phyloP scores from a whole-genome alignment of 176 grass and related monocot genomes.

The Elaeis guineensis region DNA sequence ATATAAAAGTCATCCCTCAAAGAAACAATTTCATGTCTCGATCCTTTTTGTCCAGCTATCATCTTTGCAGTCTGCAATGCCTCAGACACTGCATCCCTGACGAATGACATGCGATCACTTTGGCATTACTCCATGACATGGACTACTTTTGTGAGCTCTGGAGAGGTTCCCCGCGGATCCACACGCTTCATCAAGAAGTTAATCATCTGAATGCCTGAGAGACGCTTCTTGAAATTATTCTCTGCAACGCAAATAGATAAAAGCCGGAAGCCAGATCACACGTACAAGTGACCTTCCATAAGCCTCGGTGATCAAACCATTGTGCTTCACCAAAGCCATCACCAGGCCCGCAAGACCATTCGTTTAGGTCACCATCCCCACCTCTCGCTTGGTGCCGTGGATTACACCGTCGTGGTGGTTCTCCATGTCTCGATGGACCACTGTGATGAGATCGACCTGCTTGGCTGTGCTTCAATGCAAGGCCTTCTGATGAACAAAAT shows the following conservation, averaged over 20 bases:
- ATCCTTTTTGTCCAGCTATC: slow-evolving; percentile 54
- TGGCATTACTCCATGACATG: slow-evolving; percentile 82
- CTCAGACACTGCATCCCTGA: slow-evolving; percentile 78
- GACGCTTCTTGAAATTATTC: slow-evolving; percentile 61
- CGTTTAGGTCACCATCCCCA: slow-evolving; percentile 52
- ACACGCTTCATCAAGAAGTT: slow-evolving; percentile 98
- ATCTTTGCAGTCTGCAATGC: slow-evolving; percentile 57
- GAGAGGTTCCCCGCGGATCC: slow-evolving; percentile 64
- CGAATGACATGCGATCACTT: slow-evolving; percentile 87
- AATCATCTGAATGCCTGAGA: slow-evolving; percentile 84
- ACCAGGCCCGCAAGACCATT: slow-evolving; percentile 82
- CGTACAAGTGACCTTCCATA: slow-evolving; percentile 55
- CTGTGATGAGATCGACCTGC: too few species aligned
- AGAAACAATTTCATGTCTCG: slow-evolving; percentile 60
- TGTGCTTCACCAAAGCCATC: slow-evolving; percentile 93
- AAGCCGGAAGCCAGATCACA: slow-evolving; percentile 63
- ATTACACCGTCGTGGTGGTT: too few species aligned
- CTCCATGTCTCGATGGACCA: too few species aligned
- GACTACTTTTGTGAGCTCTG: slow-evolving; percentile 58
- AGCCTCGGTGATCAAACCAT: slow-evolving; percentile 60
- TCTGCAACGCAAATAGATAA: slow-evolving; percentile 41
- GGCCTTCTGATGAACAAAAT: too few species aligned
- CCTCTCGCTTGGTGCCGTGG: background rate
- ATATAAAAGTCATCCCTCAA: slow-evolving; percentile 78
- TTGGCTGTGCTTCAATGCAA: too few species aligned